A percentile compares a stretch with the other conserved stretches of the same genome.
Conservation (phyloP, 2,329 filamentous ascomycete species). For the Hypoxylon sp. region DNA sequence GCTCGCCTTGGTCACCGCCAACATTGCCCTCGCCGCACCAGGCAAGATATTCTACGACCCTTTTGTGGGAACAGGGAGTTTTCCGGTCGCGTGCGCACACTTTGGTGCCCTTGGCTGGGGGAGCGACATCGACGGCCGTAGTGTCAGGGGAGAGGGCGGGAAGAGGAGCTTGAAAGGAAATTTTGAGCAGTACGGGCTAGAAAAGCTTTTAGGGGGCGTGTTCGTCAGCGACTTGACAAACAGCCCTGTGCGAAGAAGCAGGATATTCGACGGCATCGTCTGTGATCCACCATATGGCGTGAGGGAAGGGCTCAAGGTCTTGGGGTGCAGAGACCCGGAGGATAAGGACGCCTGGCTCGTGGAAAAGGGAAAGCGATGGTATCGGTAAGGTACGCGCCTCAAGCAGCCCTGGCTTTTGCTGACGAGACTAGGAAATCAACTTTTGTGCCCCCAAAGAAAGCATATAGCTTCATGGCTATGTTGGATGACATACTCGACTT, state of each 20-base stretch:
- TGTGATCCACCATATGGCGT: slow-evolving; percentile 98
- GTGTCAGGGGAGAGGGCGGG: slow-evolving; percentile 75
- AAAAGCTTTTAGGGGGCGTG: slow-evolving; percentile 72
- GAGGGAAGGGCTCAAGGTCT: slow-evolving; percentile 86
- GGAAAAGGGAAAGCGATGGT: slow-evolving; percentile 73
- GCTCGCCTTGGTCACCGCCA: slow-evolving; percentile 88
- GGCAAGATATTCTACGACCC: slow-evolving; percentile 93
- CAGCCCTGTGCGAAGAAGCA: slow-evolving; percentile 69
- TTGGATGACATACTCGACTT: slow-evolving; percentile 90
- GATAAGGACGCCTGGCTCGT: slow-evolving; percentile 67
- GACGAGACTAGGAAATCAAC: slow-evolving; percentile 32
- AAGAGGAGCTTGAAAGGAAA: slow-evolving; percentile 68
- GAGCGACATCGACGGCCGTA: slow-evolving; percentile 92
- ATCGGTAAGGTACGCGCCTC: slow-evolving; percentile 62
- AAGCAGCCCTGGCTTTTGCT: slow-evolving; percentile 4
- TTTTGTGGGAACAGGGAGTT: slow-evolving; percentile 94
- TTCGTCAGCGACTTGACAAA: slow-evolving; percentile 91
- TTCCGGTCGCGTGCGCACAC: slow-evolving; percentile 87
- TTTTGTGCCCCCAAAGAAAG: slow-evolving; percentile 76
- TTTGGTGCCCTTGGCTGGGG: slow-evolving; percentile 86
- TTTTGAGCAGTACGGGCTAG: slow-evolving; percentile 82
- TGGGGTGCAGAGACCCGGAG: slow-evolving; percentile 76
- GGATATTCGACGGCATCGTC: slow-evolving; percentile 81
- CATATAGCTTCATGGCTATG: slow-evolving; percentile 91
- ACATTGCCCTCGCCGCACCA: slow-evolving; percentile 81